Conservation (phyloP, 1,284 basidiomycete species). For the Cystobasidiaceae sp. region DNA sequence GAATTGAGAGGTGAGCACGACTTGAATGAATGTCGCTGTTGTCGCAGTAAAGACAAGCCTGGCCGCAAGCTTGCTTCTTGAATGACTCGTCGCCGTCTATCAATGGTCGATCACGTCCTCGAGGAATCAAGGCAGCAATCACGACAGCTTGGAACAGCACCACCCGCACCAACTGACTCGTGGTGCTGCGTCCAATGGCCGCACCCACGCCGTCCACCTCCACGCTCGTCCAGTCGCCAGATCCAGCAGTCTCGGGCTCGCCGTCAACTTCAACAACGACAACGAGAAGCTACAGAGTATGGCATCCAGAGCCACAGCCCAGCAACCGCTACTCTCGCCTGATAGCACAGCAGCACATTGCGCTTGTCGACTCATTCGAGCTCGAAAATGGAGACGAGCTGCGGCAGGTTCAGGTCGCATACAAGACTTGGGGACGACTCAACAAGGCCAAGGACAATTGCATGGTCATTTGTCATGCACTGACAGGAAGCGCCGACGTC, state of each 20-base stretch:
- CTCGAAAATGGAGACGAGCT: conserved; percentile 75
- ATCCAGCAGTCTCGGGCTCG: too few relatives aligned
- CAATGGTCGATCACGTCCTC: too few relatives aligned
- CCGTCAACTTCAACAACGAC: not conserved
- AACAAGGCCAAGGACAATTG: conserved; percentile 75
- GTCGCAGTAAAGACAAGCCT: too few relatives aligned
- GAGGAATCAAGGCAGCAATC: too few relatives aligned
- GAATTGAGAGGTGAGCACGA: too few relatives aligned
- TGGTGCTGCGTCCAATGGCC: too few relatives aligned
- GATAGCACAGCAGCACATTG: conserved; percentile 61
- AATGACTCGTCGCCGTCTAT: too few relatives aligned
- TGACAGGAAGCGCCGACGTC: conserved; percentile 93
- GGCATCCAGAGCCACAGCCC: conserved; percentile 15
- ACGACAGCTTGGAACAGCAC: too few relatives aligned
- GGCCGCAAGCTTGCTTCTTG: too few relatives aligned
- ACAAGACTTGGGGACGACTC: conserved; percentile 92
- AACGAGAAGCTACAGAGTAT: not conserved
- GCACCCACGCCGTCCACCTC: too few relatives aligned
- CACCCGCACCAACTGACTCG: too few relatives aligned
- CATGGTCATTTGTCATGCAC: conserved; percentile 94
- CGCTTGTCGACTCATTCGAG: conserved; percentile 65
- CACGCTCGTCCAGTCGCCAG: conserved; percentile 3
- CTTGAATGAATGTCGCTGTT: too few relatives aligned
- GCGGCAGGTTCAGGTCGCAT: conserved; percentile 79
- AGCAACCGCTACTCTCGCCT: conserved; percentile 46